phyloP scores from a whole-genome alignment of 208 protist genomes.

The Kentomonas sorsogonicus region DNA sequence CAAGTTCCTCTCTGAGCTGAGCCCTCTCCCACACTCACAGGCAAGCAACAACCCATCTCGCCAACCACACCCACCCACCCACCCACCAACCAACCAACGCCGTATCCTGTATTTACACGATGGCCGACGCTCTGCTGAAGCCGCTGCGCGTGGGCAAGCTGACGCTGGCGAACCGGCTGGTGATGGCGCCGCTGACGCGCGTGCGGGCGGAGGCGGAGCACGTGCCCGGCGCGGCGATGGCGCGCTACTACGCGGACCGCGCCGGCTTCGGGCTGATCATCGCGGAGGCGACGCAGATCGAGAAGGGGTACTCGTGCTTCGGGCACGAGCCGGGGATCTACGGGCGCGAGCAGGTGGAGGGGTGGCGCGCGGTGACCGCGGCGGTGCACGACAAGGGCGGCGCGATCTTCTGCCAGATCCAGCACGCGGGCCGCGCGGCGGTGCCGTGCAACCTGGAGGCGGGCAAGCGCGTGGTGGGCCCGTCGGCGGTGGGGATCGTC shows the following conservation, averaged over 20 bases:
- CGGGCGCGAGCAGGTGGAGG: conserved; percentile 41
- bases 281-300: conserved; percentile 54
- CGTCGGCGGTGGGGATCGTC: conserved; percentile 24
- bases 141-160: conserved; percentile 31
- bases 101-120: not conserved
- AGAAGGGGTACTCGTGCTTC: conserved; percentile 39
- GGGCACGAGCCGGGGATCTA: conserved; percentile 53
- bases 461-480: conserved; percentile 18
- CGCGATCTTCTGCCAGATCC: conserved; percentile 58
- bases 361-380: conserved; percentile 63
- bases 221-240: conserved; percentile 34
- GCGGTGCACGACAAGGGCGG: conserved; percentile 69
- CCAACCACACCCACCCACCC: not conserved
- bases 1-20: too few species aligned
- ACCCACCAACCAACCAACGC: not conserved
- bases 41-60: not conserved
- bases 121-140: conserved; percentile 23
- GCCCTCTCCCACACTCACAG: not conserved
- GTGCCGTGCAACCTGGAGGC: conserved; percentile 27
- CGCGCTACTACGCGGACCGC: conserved; percentile 65
- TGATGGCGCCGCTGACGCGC: conserved; percentile 67
- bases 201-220: conserved; percentile 37
- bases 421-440: conserved; percentile 48
- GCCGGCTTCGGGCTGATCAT: conserved; percentile 65
- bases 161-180: conserved; percentile 47